A percentile compares a stretch with the other conserved stretches of the same genome.
These are phyloP conservation scores for Leccinum obscurum DNA, from an alignment of 768 basidiomycete genomes.

Conservation along the genomic window DNA sequence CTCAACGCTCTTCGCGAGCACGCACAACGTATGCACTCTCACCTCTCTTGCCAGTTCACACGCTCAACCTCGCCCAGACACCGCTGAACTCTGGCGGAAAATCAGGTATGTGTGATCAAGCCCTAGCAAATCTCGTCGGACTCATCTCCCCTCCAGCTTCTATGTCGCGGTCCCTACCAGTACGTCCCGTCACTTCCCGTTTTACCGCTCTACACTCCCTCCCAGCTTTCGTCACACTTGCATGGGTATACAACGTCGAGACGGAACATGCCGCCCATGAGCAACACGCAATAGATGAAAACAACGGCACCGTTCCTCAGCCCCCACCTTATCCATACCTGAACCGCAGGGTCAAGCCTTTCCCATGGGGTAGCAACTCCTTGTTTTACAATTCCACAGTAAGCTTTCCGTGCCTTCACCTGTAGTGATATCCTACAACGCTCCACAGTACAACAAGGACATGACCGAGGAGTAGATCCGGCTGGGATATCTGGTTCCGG, in stretches of 20 bases:
- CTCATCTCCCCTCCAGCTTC: constrained; percentile 45
- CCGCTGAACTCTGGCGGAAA: constrained; percentile 81
- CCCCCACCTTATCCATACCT: constrained; percentile 74
- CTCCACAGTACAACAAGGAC: constrained; percentile 62
- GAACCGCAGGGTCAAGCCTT: constrained; percentile 75
- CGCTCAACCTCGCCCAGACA: constrained; percentile 46
- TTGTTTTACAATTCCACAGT: constrained; percentile 82
- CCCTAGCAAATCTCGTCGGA: not conserved
- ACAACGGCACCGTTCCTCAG: constrained; percentile 71
- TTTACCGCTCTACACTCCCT: constrained; percentile 14
- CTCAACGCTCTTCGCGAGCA: constrained; percentile 63
- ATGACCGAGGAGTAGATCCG: constrained; percentile 37
- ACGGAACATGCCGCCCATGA: constrained; percentile 69
- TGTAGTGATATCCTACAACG: constrained; percentile 4
- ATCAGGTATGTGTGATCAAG: constrained; percentile 59
- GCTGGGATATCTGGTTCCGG: constrained; percentile 1
- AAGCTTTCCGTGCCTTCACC: constrained; percentile 24
- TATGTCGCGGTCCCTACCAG: constrained; percentile 76
- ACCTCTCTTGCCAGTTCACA: constrained; percentile 3
- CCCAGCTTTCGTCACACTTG: constrained; percentile 26
- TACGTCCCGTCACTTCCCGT: constrained; percentile 39
- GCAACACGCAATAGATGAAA: constrained; percentile 68
- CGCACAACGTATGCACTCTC: constrained; percentile 52
- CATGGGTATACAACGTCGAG: constrained; percentile 55
- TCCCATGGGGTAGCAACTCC: constrained; percentile 83